A percentile compares a stretch with the other conserved stretches of the same genome.
phyloP scores from a whole-genome alignment of 257 asterid species.

The Solanum habrochaites region DNA sequence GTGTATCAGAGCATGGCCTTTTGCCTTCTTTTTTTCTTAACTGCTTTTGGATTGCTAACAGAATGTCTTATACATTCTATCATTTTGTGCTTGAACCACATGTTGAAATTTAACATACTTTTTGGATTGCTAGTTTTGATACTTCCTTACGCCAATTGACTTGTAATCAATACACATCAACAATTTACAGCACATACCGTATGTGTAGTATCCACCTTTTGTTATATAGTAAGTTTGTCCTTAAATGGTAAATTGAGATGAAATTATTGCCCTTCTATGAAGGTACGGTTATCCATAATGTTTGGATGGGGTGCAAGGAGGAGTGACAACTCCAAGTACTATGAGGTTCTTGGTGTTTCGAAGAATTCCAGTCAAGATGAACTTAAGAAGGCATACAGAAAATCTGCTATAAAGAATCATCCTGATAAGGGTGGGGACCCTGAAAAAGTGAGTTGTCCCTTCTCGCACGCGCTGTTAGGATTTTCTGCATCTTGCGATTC shows the following conservation, averaged over 20 bases:
- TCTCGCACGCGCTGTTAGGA: background rate
- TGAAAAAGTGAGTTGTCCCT: constrained; percentile 21
- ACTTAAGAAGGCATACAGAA: constrained; percentile 42
- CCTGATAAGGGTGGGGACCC: constrained; percentile 64
- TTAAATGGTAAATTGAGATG: background rate
- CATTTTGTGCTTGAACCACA: background rate
- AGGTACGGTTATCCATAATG: constrained; percentile 8
- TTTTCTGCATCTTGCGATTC: background rate
- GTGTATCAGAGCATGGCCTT: background rate
- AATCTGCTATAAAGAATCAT: constrained; percentile 46
- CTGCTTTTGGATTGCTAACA: background rate
- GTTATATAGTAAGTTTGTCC: background rate
- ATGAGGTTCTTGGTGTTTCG: constrained; percentile 38
- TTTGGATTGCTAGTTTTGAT: background rate
- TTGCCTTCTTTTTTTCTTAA: background rate
- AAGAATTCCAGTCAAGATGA: constrained; percentile 31
- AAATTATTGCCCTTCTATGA: background rate
- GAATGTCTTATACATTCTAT: background rate
- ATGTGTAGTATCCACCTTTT: background rate
- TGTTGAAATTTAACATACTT: background rate
- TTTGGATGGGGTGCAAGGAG: constrained; percentile 27
- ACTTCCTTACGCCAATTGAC: background rate
- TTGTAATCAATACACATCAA: background rate
- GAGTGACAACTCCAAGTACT: constrained; percentile 29
- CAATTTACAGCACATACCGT: background rate